Percentiles rank a stretch among this genome's conserved stretches.
These are phyloP conservation scores for Carex littledalei DNA, from an alignment of 176 grass and related monocot species.

Conservation along the genomic window DNA sequence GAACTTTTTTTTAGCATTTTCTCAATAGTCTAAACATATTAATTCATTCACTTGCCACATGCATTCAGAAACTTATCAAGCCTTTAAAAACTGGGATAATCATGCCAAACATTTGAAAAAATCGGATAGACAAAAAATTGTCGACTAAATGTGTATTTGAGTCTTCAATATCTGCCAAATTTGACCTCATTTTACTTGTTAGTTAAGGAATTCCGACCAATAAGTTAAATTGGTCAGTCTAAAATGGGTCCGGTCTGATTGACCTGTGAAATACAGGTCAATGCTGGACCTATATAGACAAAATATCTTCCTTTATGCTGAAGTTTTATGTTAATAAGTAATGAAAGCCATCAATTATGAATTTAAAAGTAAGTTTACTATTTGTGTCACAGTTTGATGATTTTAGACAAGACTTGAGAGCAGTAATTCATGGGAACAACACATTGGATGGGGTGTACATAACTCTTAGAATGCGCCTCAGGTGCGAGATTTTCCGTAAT, in stretches of 20 bases:
- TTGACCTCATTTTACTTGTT: background rate
- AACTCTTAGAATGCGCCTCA: slow-evolving; percentile 92
- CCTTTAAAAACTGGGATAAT: background rate
- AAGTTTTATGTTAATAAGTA: slow-evolving; percentile 10
- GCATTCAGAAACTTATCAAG: background rate
- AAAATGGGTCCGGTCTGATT: background rate
- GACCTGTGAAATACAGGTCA: background rate
- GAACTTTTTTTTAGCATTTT: background rate
- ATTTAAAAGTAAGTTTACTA: slow-evolving; percentile 32
- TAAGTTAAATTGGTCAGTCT: background rate
- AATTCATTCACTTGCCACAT: background rate
- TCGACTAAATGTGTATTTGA: background rate
- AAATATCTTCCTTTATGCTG: background rate
- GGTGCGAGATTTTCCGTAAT: slow-evolving; percentile 89
- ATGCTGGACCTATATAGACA: background rate
- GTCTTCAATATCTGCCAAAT: background rate
- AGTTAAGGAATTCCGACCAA: background rate
- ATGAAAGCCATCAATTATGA: slow-evolving; percentile 1
- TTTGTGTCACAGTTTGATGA: slow-evolving; percentile 64
- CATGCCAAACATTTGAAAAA: background rate
- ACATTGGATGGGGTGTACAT: slow-evolving; percentile 89
- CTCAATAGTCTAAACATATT: background rate
- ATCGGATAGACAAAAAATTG: background rate
- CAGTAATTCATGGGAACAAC: slow-evolving; percentile 96
- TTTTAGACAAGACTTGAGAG: slow-evolving; percentile 78